Conservation (phyloP, 2,329 filamentous ascomycete species). For the Fusarium falciforme region DNA sequence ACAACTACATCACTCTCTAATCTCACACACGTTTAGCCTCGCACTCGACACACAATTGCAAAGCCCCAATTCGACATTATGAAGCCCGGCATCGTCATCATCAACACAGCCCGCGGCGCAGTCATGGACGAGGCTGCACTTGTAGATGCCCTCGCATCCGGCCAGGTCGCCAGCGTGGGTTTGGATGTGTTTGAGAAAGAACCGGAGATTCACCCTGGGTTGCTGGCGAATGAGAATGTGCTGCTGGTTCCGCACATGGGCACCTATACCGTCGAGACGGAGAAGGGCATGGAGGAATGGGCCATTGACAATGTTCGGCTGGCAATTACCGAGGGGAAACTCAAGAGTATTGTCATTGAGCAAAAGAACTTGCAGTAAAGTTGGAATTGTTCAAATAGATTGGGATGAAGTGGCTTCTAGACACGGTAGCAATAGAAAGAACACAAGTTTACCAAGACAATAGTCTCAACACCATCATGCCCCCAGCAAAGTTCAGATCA, state of each 20-base stretch:
- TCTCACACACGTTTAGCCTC: constrained; percentile 49
- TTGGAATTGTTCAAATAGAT: not conserved
- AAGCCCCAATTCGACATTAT: constrained; percentile 77
- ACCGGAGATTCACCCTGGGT: constrained; percentile 78
- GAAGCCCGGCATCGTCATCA: constrained; percentile 80
- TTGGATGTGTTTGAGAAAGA: constrained; percentile 89
- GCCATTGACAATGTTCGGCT: constrained; percentile 75
- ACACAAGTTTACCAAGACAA: not conserved
- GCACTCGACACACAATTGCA: constrained; percentile 82
- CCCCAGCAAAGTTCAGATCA: not conserved
- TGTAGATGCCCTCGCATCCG: constrained; percentile 76
- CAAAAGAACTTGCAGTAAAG: constrained; percentile 58
- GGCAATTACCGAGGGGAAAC: constrained; percentile 69
- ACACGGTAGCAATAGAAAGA: not conserved
- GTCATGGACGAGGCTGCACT: constrained; percentile 86
- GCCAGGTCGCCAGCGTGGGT: constrained; percentile 76
- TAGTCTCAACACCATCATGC: not conserved
- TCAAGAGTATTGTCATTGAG: constrained; percentile 79
- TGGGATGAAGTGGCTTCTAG: not conserved
- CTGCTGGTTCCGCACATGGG: constrained; percentile 88
- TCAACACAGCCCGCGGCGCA: constrained; percentile 86
- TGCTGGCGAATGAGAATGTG: constrained; percentile 76
- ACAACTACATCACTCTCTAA: not conserved
- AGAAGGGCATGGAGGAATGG: constrained; percentile 79
- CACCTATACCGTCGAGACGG: constrained; percentile 78